Evolutionary conservation across 2,329 filamentous ascomycete species (phyloP), one percentile per base, ranked within the genome.

Genomic region (Neonectria hederae): DNA sequence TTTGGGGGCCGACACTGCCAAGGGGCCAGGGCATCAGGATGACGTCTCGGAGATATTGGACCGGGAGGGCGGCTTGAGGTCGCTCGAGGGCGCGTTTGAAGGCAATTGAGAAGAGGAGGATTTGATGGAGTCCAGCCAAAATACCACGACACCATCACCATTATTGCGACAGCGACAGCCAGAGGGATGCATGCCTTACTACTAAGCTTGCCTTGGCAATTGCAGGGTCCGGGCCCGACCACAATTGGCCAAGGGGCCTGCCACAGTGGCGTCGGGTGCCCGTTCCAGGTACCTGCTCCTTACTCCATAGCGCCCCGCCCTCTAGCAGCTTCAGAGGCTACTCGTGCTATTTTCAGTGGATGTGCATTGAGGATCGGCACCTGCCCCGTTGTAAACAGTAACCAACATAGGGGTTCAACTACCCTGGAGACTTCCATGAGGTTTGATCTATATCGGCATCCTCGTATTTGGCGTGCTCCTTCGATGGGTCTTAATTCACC

Each of bases 71-170:
- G 57, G 55, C 52, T 30, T 45, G 42, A 45, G 63, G 68, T 67
- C 55, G 69, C 66, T 63, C 66, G 56, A 69, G 54, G 65, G 61
- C 43, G 56, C 42, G 42, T 59, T 28, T 53, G 43, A 30, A 62
- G 52, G 54, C 62, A 71, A 71, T 68, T 58, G 65, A 30, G 35
- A 52, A 54, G 62, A 51, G 51, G 42, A 67, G 57, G 51, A 58
- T 59, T 52, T 38, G 52, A 57, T 59, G 59, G 63, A 66, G 63
- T 43, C 63, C 57, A 58, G 55, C 51, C 54, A 65, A 54, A 62
- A 67, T 63, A 72, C 60, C 49, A 69, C 62, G 60, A 61, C 70
- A 65, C 62, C 67, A 70, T 65, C 69, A 62, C 65, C 68, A 68
- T 66, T 58, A 70, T 73, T 70, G 68, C 67, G 65, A 72, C 71